Percentiles rank a stretch among this genome's conserved stretches.
Evolutionary conservation across 78 protist genomes (phyloP).

Genomic region (Dictyostelium intermedium): DNA sequence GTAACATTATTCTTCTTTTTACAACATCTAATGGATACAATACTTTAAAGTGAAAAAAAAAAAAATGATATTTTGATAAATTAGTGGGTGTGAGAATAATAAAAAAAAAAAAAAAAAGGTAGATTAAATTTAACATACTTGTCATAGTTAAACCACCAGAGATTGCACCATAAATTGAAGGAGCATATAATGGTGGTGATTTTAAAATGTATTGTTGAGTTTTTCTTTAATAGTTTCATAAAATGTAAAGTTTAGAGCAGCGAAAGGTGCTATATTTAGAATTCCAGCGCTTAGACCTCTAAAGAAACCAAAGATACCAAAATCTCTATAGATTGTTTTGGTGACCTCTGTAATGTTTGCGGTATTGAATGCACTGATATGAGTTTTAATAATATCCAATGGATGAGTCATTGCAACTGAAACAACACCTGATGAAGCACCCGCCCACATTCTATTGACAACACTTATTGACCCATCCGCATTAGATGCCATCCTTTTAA

Average conservation of each 20-base stretch:
- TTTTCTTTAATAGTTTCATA: slow-evolving; percentile 44
- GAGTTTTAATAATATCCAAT: slow-evolving; percentile 52
- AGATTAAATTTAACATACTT: slow-evolving; percentile 1
- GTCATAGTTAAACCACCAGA: slow-evolving; percentile 65
- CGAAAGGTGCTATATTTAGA: slow-evolving; percentile 63
- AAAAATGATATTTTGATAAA: neutral
- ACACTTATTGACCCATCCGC: neutral
- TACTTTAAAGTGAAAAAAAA: neutral
- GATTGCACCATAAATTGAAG: slow-evolving; percentile 60
- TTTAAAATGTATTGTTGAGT: neutral
- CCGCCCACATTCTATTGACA: slow-evolving; percentile 53
- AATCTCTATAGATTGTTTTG: neutral
- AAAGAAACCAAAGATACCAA: slow-evolving; percentile 17
- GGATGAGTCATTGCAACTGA: slow-evolving; percentile 50
- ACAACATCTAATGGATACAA: slow-evolving; percentile 70
- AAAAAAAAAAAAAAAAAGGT: no score
- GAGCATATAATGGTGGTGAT: slow-evolving; percentile 34
- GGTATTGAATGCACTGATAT: neutral
- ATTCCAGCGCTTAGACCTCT: slow-evolving; percentile 55
- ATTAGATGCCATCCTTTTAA: slow-evolving; percentile 24
- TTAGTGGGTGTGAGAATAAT: neutral
- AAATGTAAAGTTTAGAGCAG: slow-evolving; percentile 51
- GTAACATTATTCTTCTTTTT: slow-evolving; percentile 67
- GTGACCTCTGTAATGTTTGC: neutral
- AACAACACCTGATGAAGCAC: slow-evolving; percentile 71